Conservation (phyloP, 164 flowering plant species). For the Dillenia suffruticosa region DNA sequence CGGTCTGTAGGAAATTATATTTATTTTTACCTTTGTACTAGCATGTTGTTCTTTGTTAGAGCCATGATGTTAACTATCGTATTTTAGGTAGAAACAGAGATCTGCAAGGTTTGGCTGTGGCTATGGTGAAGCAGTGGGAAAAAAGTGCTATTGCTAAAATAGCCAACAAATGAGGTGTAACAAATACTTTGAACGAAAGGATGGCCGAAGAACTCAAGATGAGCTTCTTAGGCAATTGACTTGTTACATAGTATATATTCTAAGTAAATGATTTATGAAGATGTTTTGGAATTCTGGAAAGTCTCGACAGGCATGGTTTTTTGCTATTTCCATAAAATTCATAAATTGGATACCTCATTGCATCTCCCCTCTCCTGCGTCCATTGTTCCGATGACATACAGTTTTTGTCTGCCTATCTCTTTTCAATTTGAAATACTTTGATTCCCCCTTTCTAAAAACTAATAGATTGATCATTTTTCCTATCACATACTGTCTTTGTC, state of each 20-base stretch:
- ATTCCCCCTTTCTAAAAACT: no score
- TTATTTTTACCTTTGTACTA: not conserved
- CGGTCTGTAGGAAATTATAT: slow-evolving; percentile 40
- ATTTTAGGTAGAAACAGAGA: slow-evolving; percentile 73
- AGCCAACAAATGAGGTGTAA: slow-evolving; percentile 91
- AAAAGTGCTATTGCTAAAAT: slow-evolving; percentile 87
- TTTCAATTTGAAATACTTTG: no score
- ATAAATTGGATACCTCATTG: no score
- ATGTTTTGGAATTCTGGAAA: no score
- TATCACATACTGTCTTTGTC: no score
- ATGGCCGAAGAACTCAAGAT: slow-evolving; percentile 98
- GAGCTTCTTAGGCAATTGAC: not conserved
- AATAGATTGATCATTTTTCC: slow-evolving; percentile 2
- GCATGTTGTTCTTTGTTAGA: slow-evolving; percentile 2
- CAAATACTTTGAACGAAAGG: slow-evolving; percentile 78
- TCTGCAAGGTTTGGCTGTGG: slow-evolving; percentile 81
- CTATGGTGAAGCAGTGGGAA: slow-evolving; percentile 95
- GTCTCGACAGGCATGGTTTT: not conserved
- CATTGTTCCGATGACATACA: no score
- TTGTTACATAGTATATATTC: no score
- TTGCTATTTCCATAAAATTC: no score
- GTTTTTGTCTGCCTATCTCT: no score
- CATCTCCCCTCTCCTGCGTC: no score
- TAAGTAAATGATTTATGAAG: no score
- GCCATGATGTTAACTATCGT: slow-evolving; percentile 4